These are phyloP conservation scores for Fusarium guadeloupense DNA, from an alignment of 2,329 filamentous ascomycete genomes.

Conservation along the genomic window DNA sequence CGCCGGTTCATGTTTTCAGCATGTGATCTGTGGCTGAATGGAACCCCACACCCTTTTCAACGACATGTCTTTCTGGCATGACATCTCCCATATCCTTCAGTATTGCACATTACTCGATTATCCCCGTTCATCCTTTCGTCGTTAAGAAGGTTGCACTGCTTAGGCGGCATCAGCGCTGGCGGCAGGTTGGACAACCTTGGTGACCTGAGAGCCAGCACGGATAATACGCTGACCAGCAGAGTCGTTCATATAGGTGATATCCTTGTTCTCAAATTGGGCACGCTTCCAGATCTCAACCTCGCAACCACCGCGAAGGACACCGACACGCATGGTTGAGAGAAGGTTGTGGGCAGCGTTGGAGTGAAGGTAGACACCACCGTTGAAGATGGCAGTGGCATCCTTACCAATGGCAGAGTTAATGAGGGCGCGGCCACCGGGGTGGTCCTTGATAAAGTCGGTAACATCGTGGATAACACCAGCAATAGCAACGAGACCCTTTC, in stretches of 20 bases:
- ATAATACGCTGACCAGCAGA: constrained; percentile 83
- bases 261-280: constrained; percentile 84
- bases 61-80: constrained; percentile 29
- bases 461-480: constrained; percentile 90
- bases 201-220: constrained; percentile 85
- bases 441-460: constrained; percentile 84
- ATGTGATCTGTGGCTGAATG: constrained; percentile 35
- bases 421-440: constrained; percentile 89
- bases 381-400: constrained; percentile 90
- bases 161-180: constrained; percentile 86
- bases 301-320: constrained; percentile 85
- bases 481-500: constrained; percentile 78
- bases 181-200: constrained; percentile 81
- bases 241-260: constrained; percentile 82
- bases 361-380: constrained; percentile 89
- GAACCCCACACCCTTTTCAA: constrained; percentile 19
- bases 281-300: constrained; percentile 96
- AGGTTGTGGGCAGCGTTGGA: constrained; percentile 91
- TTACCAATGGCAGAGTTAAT: constrained; percentile 85
- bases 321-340: constrained; percentile 86
- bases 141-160: constrained; percentile 29
- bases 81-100: constrained; percentile 5
- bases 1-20: constrained; percentile 19
- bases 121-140: constrained; percentile 29
- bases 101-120: constrained; percentile 32